A percentile compares a stretch with the other conserved stretches of the same genome.
These are phyloP conservation scores for Paramyrothecium roridum DNA, from an alignment of 2,329 filamentous ascomycete species.

Conservation along the genomic window DNA sequence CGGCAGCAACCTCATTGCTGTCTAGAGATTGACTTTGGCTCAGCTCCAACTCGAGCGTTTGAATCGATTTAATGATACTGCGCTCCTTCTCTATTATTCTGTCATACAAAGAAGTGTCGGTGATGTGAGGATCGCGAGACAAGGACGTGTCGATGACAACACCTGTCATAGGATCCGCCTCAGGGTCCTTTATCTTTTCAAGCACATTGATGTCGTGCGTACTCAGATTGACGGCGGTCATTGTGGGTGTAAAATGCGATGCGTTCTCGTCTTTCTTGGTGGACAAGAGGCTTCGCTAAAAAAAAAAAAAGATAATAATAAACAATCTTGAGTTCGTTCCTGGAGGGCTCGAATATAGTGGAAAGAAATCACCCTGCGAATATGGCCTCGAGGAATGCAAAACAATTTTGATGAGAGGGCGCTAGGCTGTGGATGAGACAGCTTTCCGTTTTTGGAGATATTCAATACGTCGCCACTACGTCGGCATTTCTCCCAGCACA, in stretches of 20 bases:
- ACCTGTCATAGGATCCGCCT: slow-evolving; percentile 53
- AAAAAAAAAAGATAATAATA: no score
- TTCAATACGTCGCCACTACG: not conserved
- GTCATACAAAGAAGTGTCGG: slow-evolving; percentile 48
- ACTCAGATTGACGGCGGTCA: slow-evolving; percentile 50
- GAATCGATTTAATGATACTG: slow-evolving; percentile 51
- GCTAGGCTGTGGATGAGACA: not conserved
- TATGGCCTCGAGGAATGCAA: no score
- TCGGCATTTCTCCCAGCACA: not conserved
- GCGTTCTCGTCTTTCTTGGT: not conserved
- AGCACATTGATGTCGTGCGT: slow-evolving; percentile 59
- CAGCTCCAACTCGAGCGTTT: slow-evolving; percentile 52
- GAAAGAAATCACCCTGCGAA: no score
- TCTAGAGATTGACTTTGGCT: slow-evolving; percentile 35
- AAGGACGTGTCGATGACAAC: slow-evolving; percentile 52
- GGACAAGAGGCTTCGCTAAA: not conserved
- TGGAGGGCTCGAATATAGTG: no score
- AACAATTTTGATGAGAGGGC: no score
- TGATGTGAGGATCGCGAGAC: slow-evolving; percentile 56
- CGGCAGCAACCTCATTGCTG: slow-evolving; percentile 30
- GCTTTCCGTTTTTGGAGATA: not conserved
- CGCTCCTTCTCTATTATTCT: slow-evolving; percentile 47
- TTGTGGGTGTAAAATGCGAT: slow-evolving; percentile 21
- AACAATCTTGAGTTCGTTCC: no score
- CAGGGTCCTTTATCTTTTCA: slow-evolving; percentile 65